These are phyloP conservation scores for Gossypium lobatum DNA, from an alignment of 441 rosid genomes.

Conservation along the genomic window DNA sequence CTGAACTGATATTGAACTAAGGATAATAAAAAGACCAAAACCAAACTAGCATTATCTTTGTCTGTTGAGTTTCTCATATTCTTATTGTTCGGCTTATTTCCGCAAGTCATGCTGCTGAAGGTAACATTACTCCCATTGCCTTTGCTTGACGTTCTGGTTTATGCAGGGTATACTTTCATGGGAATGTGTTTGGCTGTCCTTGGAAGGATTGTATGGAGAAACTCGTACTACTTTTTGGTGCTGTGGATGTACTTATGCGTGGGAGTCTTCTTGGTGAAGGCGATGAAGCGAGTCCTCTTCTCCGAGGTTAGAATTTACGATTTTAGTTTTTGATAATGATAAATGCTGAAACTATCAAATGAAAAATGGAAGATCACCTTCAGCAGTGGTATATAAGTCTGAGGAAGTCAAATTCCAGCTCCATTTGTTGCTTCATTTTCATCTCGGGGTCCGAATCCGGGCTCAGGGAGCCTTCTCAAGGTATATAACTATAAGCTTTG, in stretches of 20 bases:
- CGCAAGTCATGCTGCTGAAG: slow-evolving; percentile 77
- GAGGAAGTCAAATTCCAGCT: no score
- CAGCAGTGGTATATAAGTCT: no score
- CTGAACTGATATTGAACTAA: background rate
- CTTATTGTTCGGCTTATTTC: slow-evolving; percentile 64
- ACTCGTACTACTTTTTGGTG: slow-evolving; percentile 70
- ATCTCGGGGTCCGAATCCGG: no score
- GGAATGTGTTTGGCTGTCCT: slow-evolving; percentile 62
- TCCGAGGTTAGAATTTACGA: slow-evolving; percentile 72
- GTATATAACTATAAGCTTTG: no score
- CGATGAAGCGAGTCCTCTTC: slow-evolving; percentile 82
- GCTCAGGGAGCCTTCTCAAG: no score
- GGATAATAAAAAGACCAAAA: background rate
- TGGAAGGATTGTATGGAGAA: slow-evolving; percentile 59
- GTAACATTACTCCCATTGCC: slow-evolving; percentile 73
- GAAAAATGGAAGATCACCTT: no score
- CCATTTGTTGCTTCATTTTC: no score
- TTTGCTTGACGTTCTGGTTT: slow-evolving; percentile 78
- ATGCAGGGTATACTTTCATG: slow-evolving; percentile 67
- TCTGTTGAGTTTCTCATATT: background rate
- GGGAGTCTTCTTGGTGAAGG: slow-evolving; percentile 83
- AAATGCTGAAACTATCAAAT: no score
- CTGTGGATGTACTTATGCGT: slow-evolving; percentile 75
- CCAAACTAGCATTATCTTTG: background rate
- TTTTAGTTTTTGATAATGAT: slow-evolving; percentile 29